Base-by-base conservation (phyloP, 2,329 filamentous ascomycete species). In the Massarina eburnea region DNA sequence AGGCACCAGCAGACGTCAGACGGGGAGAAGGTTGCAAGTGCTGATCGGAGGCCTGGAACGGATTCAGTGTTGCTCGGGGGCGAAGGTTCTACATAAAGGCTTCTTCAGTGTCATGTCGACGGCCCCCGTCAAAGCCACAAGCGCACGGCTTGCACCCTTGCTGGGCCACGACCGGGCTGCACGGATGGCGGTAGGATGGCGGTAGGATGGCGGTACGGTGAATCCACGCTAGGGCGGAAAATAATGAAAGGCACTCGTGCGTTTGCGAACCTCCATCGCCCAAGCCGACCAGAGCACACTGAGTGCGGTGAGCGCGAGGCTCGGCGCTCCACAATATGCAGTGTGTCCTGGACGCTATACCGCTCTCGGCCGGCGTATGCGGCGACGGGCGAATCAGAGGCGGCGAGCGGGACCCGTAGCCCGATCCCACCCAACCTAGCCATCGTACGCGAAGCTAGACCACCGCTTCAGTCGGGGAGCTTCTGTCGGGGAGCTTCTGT, bases 11-110 rank as follows among this genome's bases (percentile, higher is more conserved):
- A 17, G 40, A 19, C 3, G 33, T 34, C 9, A 37, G 21, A 33
- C n/a, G 32, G 24, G 36, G 18, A 22, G 20, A 6, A 32, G n/a
- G 1, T 54, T 29, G 27, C 42, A 39, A 51, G 10, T 62, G 67
- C 51, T 62, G 62, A 67, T 67, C 60, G 48, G 55, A 49, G 61
- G 61, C 55, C 64, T 68, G 64, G 65, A 61, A 36, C 35, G 39
- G 29, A 4, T 22, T 39, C 17, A 8, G 22, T 29, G 37, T 41
- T 50, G n/a, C n/a, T 59, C 48, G 59, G 67, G 65, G 66, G 65
- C 64, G 64, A 67, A 64, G 54, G 64, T 65, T 68, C 12, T 30
- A 30, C 27, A 8, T 14, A 30, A 30, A 14, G n/a, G n/a, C n/a
- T n/a, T 30, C 27, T 14, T 30, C 27, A 8, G 27, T 14, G 9